Evolutionary conservation across 2,329 filamentous ascomycete genomes (phyloP).

Genomic region (Aspergillus alliaceus): DNA sequence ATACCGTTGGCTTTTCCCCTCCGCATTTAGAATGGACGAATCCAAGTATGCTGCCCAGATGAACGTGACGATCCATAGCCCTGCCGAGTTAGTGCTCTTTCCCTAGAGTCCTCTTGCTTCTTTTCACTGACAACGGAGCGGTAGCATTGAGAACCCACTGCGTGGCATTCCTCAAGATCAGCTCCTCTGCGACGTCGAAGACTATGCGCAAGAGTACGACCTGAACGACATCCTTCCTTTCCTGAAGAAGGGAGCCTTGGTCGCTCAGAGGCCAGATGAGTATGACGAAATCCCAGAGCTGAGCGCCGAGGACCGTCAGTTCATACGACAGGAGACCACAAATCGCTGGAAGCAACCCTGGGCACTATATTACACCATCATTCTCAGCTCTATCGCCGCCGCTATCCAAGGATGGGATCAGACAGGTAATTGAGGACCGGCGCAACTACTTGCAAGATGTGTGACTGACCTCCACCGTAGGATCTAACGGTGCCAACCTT

Average conservation of each 20-base stretch:
- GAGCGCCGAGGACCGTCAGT: conserved; percentile 9
- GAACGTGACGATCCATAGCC: background rate
- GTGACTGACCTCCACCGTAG: background rate
- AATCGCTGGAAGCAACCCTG: conserved; percentile 50
- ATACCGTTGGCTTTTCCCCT: background rate
- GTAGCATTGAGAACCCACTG: conserved; percentile 49
- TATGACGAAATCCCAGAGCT: conserved; percentile 48
- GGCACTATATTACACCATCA: conserved; percentile 52
- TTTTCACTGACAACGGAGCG: background rate
- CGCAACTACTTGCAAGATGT: conserved; percentile 17
- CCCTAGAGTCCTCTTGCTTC: background rate
- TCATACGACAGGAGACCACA: conserved; percentile 36
- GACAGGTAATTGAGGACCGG: conserved; percentile 19
- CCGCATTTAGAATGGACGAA: background rate
- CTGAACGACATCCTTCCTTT: conserved; percentile 44
- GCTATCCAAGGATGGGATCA: conserved; percentile 48
- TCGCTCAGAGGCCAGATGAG: conserved; percentile 49
- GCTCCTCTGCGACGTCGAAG: conserved; percentile 43
- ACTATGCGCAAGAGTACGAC: conserved; percentile 42
- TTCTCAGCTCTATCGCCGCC: conserved; percentile 53
- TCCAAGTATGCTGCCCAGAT: background rate
- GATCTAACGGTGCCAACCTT: conserved; percentile 44
- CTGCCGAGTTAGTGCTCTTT: background rate
- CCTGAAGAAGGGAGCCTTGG: conserved; percentile 50
- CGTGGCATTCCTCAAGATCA: conserved; percentile 39